Evolutionary conservation across 176 grass and related monocot species (phyloP).

Genomic region (Paspalum notatum): DNA sequence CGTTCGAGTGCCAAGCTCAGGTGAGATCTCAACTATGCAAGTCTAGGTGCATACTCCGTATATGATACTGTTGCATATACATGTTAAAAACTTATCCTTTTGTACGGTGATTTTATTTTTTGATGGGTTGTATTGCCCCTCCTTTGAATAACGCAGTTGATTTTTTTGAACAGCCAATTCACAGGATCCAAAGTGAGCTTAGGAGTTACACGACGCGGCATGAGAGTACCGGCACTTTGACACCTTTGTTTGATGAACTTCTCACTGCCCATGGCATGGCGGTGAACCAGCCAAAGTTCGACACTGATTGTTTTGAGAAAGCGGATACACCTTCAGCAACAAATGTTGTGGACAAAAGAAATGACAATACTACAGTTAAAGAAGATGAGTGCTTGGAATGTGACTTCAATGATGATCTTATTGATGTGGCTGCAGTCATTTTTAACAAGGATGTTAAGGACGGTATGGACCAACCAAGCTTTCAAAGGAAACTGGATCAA

Average conservation of each 20-base stretch:
- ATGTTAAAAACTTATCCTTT: too few relatives aligned
- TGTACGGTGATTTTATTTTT: too few relatives aligned
- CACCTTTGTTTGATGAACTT: slow-evolving; percentile 62
- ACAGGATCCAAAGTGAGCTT: slow-evolving; percentile 66
- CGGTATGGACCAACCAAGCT: slow-evolving; percentile 19
- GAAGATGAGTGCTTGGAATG: slow-evolving; percentile 40
- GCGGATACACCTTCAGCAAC: slow-evolving; percentile 27
- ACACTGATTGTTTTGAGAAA: slow-evolving; percentile 36
- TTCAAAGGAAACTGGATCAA: slow-evolving; percentile 44
- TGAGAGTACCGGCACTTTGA: slow-evolving; percentile 29
- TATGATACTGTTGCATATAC: too few relatives aligned
- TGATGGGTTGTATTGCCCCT: too few relatives aligned
- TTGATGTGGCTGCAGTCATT: slow-evolving; percentile 19
- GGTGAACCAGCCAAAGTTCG: slow-evolving; percentile 52
- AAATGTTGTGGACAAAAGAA: slow-evolving; percentile 10
- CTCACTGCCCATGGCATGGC: slow-evolving; percentile 51
- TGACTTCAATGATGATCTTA: slow-evolving; percentile 24
- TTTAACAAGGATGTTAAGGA: slow-evolving; percentile 7
- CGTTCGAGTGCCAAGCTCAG: slow-evolving; percentile 79
- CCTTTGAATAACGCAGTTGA: not conserved
- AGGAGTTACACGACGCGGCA: slow-evolving; percentile 69
- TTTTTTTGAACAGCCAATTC: slow-evolving; percentile 62
- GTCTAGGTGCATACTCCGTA: slow-evolving; percentile 13
- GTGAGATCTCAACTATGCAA: slow-evolving; percentile 31
- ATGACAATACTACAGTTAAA: slow-evolving; percentile 8